phyloP scores from a whole-genome alignment of 805 yeast genomes.

The Candida ascalaphidarum region DNA sequence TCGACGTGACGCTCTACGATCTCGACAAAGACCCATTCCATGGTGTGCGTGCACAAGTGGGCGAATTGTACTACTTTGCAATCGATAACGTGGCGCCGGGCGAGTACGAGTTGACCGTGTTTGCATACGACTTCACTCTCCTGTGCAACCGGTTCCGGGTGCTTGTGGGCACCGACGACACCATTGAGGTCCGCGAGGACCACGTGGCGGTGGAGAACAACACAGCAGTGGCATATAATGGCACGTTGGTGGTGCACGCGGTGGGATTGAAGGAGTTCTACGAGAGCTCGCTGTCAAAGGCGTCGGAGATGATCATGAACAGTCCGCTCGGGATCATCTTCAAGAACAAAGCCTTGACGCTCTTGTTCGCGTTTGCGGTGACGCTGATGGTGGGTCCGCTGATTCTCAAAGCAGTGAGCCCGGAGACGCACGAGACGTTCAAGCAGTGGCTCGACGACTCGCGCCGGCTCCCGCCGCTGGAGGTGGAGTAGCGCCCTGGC shows the following conservation, averaged over 20 bases:
- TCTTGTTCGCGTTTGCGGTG: slow-evolving; percentile 18
- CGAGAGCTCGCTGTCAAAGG: slow-evolving; percentile 19
- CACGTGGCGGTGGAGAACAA: slow-evolving; percentile 8
- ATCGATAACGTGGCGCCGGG: slow-evolving; percentile 18
- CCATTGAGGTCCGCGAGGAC: slow-evolving; percentile 15
- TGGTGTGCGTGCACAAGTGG: too few relatives aligned
- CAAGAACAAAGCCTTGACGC: slow-evolving; percentile 24
- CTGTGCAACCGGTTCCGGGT: slow-evolving; percentile 16
- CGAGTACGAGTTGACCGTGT: slow-evolving; percentile 22
- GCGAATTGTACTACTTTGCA: slow-evolving; percentile 18
- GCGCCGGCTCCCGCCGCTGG: neutral
- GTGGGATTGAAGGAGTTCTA: slow-evolving; percentile 22
- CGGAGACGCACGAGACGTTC: slow-evolving; percentile 28
- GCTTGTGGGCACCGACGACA: slow-evolving; percentile 10
- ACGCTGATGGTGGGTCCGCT: slow-evolving; percentile 25
- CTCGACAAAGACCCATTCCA: too few relatives aligned
- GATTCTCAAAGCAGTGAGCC: slow-evolving; percentile 18
- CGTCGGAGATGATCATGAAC: slow-evolving; percentile 23
- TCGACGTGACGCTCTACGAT: too few relatives aligned
- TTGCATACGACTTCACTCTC: slow-evolving; percentile 28
- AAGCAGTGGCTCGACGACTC: slow-evolving; percentile 1
- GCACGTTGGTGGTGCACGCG: slow-evolving; percentile 14
- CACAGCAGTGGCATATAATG: slow-evolving; percentile 5
- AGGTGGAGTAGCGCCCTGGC: neutral
- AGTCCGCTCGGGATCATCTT: slow-evolving; percentile 36